Evolutionary conservation across 805 yeast genomes (phyloP).

Genomic region (Saccharomyces jurei): DNA sequence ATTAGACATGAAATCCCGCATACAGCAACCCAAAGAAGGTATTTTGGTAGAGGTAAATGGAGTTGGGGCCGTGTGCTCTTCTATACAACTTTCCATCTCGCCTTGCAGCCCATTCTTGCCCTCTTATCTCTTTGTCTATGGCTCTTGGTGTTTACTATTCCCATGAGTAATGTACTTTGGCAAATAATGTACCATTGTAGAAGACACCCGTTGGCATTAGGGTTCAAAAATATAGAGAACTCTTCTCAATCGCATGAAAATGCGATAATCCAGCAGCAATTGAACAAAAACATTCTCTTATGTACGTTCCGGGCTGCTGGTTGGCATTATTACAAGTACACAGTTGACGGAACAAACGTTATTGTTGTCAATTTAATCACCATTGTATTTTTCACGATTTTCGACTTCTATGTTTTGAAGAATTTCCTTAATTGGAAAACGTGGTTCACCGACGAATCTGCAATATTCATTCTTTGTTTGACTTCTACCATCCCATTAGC

Average conservation of each 20-base stretch:
- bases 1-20: slow-evolving; percentile 23
- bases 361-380: slow-evolving; percentile 78
- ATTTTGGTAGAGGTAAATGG: slow-evolving; percentile 93
- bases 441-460: slow-evolving; percentile 46
- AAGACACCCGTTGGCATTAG: slow-evolving; percentile 84
- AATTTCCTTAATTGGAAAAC: slow-evolving; percentile 33
- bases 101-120: slow-evolving; percentile 60
- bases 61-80: slow-evolving; percentile 72
- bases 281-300: slow-evolving; percentile 52
- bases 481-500: slow-evolving; percentile 88
- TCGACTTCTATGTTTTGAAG: slow-evolving; percentile 62
- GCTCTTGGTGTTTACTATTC: slow-evolving; percentile 82
- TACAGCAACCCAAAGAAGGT: slow-evolving; percentile 37
- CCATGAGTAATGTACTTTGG: slow-evolving; percentile 76
- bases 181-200: slow-evolving; percentile 70
- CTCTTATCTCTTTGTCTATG: slow-evolving; percentile 57
- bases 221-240: slow-evolving; percentile 52
- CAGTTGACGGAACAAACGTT: slow-evolving; percentile 92
- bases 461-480: slow-evolving; percentile 67
- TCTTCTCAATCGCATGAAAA: slow-evolving; percentile 11
- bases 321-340: slow-evolving; percentile 86
- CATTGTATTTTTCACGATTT: slow-evolving; percentile 72
- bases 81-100: slow-evolving; percentile 57
- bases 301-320: slow-evolving; percentile 93
- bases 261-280: slow-evolving; percentile 3